These are phyloP conservation scores for Iris pallida DNA, from an alignment of 116 monocot species.

Conservation along the genomic window DNA sequence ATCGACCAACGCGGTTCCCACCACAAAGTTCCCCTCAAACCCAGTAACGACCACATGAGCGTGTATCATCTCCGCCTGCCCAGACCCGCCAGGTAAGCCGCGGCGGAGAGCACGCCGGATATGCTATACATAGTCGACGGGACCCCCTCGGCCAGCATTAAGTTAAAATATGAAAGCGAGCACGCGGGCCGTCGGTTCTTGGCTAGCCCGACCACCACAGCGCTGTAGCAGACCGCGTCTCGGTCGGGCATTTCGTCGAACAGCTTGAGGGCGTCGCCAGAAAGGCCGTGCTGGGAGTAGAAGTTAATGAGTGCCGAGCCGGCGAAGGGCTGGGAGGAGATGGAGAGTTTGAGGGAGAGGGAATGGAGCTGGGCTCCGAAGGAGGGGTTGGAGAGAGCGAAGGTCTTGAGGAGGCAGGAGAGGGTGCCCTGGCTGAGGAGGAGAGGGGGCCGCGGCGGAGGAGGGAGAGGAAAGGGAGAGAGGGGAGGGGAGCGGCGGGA, in stretches of 20 bases:
- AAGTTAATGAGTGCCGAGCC: constrained; percentile 39
- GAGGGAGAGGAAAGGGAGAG: constrained; percentile 22
- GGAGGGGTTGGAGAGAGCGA: constrained; percentile 9
- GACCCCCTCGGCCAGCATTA: constrained; percentile 25
- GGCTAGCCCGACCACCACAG: constrained; percentile 39
- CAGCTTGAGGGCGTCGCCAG: constrained; percentile 31
- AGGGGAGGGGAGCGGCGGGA: constrained; percentile 15
- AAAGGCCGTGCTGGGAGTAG: constrained; percentile 25
- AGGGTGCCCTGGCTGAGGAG: constrained; percentile 40
- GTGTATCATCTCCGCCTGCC: constrained; percentile 41
- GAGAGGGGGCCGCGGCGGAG: constrained; percentile 37
- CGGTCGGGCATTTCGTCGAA: constrained; percentile 45
- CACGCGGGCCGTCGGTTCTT: constrained; percentile 29
- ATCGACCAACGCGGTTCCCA: constrained; percentile 48
- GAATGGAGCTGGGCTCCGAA: constrained; percentile 38
- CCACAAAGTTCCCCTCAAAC: constrained; percentile 23
- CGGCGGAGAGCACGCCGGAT: constrained; percentile 45
- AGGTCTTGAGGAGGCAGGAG: constrained; percentile 36
- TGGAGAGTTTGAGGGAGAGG: constrained; percentile 46
- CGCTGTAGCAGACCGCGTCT: constrained; percentile 56
- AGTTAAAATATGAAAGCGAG: constrained; percentile 31
- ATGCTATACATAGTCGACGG: constrained; percentile 39
- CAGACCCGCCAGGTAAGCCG: constrained; percentile 34
- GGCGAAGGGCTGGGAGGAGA: constrained; percentile 36
- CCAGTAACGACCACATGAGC: constrained; percentile 36